phyloP scores from a whole-genome alignment of 768 basidiomycete species.

The Lentinula lateritia region DNA sequence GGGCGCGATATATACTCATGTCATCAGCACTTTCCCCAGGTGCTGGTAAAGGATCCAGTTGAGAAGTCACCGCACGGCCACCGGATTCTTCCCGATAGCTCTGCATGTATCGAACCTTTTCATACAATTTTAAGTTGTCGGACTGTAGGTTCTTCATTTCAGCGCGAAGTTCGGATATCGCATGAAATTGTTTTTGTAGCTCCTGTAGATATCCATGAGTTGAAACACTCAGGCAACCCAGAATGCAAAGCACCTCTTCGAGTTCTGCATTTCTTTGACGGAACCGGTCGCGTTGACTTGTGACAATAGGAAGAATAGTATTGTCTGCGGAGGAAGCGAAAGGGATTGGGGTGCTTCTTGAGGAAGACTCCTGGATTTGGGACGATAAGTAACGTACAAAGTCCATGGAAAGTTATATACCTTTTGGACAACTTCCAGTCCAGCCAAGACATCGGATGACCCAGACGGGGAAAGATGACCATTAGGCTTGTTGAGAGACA shows the following conservation, averaged over 20 bases:
- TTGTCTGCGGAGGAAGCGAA: slow-evolving; percentile 78
- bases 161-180: slow-evolving; percentile 87
- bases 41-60: slow-evolving; percentile 62
- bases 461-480: slow-evolving; percentile 26
- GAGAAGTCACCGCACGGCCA: slow-evolving; percentile 49
- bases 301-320: slow-evolving; percentile 97
- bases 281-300: slow-evolving; percentile 96
- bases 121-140: slow-evolving; percentile 96
- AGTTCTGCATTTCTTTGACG: slow-evolving; percentile 94
- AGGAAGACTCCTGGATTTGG: slow-evolving; percentile 23
- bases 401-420: slow-evolving; percentile 10
- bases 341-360: slow-evolving; percentile 59
- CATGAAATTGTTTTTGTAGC: slow-evolving; percentile 90
- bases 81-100: slow-evolving; percentile 80
- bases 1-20: slow-evolving; percentile 81
- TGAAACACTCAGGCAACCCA: not conserved
- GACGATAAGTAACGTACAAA: slow-evolving; percentile 2
- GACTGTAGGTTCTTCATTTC: slow-evolving; percentile 90
- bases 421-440: slow-evolving; percentile 67
- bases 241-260: slow-evolving; percentile 65
- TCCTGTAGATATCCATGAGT: slow-evolving; percentile 44
- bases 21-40: slow-evolving; percentile 50
- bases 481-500: slow-evolving; percentile 62
- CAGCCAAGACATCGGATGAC: slow-evolving; percentile 55
- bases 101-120: slow-evolving; percentile 99